A percentile compares a stretch with the other conserved stretches of the same genome.
Evolutionary conservation across 495 filamentous ascomycete genomes (phyloP).

Genomic region (Ramalina intermedia): DNA sequence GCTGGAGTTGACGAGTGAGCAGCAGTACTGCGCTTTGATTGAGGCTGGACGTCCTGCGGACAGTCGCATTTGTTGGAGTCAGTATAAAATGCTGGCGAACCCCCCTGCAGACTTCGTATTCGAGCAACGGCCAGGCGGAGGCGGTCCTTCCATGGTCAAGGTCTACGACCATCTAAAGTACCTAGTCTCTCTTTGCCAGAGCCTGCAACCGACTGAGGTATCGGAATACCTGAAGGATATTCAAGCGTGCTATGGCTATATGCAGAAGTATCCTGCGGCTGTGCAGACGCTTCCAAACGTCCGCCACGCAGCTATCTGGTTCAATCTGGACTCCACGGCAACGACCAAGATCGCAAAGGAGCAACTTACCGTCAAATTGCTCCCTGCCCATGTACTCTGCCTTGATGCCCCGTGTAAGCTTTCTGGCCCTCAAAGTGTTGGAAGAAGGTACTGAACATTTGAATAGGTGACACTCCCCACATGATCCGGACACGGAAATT

Average conservation of each 20-base stretch:
- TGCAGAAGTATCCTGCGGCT: constrained; percentile 10
- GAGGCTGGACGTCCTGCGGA: constrained; percentile 5
- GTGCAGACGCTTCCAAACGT: constrained; percentile 4
- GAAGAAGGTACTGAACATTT: neutral
- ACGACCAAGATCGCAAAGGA: neutral
- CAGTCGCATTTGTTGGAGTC: constrained; percentile 15
- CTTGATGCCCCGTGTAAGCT: constrained; percentile 12
- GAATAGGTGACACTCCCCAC: constrained; percentile 7
- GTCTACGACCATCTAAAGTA: constrained; percentile 16
- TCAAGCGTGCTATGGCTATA: constrained; percentile 12
- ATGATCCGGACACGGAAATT: constrained; percentile 12
- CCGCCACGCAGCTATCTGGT: constrained; percentile 9
- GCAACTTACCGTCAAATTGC: constrained; percentile 9
- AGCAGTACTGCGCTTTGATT: constrained; percentile 4
- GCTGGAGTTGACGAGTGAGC: constrained; percentile 3
- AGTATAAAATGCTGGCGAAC: constrained; percentile 9
- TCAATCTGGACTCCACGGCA: constrained; percentile 15
- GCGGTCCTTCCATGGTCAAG: constrained; percentile 6
- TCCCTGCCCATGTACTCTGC: constrained; percentile 11
- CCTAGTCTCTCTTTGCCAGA: constrained; percentile 4
- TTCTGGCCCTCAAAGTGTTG: neutral
- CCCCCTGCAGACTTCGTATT: constrained; percentile 11
- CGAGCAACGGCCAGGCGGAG: neutral
- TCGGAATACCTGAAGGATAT: constrained; percentile 17
- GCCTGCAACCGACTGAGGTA: constrained; percentile 6